These are phyloP conservation scores for Gastrodia elata DNA, from an alignment of 106 monocot genomes.

Conservation along the genomic window DNA sequence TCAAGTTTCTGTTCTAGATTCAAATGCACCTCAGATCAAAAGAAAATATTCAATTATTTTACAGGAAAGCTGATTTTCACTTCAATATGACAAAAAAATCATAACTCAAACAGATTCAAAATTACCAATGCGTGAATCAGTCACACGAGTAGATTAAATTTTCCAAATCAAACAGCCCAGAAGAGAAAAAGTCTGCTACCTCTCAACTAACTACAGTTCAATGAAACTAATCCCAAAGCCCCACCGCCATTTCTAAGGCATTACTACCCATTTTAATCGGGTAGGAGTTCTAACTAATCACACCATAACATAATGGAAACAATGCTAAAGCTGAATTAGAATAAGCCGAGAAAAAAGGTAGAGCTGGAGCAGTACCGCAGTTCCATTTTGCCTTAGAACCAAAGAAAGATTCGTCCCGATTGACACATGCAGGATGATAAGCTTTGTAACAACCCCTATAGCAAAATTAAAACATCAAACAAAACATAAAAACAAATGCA, in stretches of 20 bases:
- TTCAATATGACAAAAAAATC: no score
- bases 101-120: no score
- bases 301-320: background rate
- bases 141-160: no score
- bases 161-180: background rate
- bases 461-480: background rate
- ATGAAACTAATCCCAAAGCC: background rate
- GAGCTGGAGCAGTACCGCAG: conserved; percentile 32
- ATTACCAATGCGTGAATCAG: no score
- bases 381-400: conserved; percentile 43
- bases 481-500: background rate
- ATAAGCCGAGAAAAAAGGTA: background rate
- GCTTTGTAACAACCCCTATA: conserved; percentile 63
- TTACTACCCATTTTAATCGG: background rate
- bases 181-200: background rate
- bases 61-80: no score
- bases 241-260: background rate
- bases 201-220: no score
- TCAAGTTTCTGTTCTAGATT: no score
- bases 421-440: conserved; percentile 61
- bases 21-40: no score
- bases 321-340: background rate
- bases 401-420: conserved; percentile 68
- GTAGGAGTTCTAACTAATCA: background rate
- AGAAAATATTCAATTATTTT: no score